phyloP scores from a whole-genome alignment of 164 flowering plant species.

The Umbellularia californica region DNA sequence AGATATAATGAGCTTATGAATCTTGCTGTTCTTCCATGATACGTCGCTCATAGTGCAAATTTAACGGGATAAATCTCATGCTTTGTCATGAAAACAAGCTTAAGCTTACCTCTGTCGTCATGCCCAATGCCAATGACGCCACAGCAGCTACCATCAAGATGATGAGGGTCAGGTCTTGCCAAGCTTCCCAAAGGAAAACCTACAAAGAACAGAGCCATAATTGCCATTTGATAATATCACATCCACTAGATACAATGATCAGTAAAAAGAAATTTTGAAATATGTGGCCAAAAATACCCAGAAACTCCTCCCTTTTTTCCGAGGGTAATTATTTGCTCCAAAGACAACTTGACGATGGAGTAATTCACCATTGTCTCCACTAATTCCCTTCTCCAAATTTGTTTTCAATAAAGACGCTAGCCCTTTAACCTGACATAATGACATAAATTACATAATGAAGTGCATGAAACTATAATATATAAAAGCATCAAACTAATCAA shows the following conservation, averaged over 20 bases:
- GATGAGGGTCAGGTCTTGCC: constrained; percentile 86
- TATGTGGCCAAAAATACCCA: constrained; percentile 41
- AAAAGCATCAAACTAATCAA: not conserved
- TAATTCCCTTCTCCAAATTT: constrained; percentile 67
- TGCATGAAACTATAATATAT: not conserved
- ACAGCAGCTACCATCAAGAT: constrained; percentile 94
- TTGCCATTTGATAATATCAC: not conserved
- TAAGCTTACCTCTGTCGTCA: constrained; percentile 74
- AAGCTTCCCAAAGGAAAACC: constrained; percentile 95
- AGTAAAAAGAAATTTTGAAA: not conserved
- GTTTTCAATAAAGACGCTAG: constrained; percentile 57
- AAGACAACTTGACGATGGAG: constrained; percentile 50
- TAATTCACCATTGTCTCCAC: constrained; percentile 69
- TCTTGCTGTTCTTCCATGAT: too few species aligned
- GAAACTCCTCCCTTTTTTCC: constrained; percentile 76
- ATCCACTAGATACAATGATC: too few species aligned
- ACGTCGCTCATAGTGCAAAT: too few species aligned
- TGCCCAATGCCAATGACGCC: constrained; percentile 83
- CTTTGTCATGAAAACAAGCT: too few species aligned
- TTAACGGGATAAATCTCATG: too few species aligned
- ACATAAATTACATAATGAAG: not conserved
- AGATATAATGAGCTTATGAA: too few species aligned
- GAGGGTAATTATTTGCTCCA: constrained; percentile 92
- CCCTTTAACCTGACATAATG: constrained; percentile 59
- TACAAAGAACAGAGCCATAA: constrained; percentile 11